Conservation (phyloP, 345 rosid genomes). For the Hibiscus mutabilis region DNA sequence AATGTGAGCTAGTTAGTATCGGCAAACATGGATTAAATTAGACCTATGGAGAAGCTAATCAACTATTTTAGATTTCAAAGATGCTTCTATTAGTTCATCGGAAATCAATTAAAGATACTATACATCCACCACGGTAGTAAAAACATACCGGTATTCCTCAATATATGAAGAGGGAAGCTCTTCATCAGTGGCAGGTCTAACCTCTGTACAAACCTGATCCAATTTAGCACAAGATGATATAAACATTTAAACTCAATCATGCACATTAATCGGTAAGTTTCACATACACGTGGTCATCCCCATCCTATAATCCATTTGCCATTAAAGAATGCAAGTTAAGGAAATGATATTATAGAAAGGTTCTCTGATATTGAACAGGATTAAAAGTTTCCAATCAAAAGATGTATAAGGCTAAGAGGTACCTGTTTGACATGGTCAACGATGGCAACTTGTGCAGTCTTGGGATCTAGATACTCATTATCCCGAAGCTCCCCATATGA, state of each 20-base stretch:
- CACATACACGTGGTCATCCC: background rate
- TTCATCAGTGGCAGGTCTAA: constrained; percentile 87
- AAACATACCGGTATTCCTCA: constrained; percentile 78
- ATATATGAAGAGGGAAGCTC: constrained; percentile 79
- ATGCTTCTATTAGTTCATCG: background rate
- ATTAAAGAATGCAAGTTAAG: background rate
- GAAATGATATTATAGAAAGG: background rate
- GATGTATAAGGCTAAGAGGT: constrained; percentile 7
- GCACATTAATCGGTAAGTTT: background rate
- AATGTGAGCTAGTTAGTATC: background rate
- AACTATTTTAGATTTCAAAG: background rate
- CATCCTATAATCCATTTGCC: background rate
- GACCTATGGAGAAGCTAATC: background rate
- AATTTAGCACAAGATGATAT: constrained; percentile 40
- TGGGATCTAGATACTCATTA: constrained; percentile 81
- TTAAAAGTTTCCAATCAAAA: background rate
- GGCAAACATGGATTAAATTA: background rate
- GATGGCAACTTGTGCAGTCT: constrained; percentile 80
- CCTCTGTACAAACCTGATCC: constrained; percentile 83
- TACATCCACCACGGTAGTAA: background rate
- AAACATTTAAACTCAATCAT: constrained; percentile 8
- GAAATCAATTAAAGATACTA: constrained; percentile 7
- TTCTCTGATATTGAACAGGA: background rate
- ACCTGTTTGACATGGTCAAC: constrained; percentile 97
- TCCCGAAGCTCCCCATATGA: constrained; percentile 52